Conservation (phyloP, 208 protist genomes). For the Zelonia costaricensis region DNA sequence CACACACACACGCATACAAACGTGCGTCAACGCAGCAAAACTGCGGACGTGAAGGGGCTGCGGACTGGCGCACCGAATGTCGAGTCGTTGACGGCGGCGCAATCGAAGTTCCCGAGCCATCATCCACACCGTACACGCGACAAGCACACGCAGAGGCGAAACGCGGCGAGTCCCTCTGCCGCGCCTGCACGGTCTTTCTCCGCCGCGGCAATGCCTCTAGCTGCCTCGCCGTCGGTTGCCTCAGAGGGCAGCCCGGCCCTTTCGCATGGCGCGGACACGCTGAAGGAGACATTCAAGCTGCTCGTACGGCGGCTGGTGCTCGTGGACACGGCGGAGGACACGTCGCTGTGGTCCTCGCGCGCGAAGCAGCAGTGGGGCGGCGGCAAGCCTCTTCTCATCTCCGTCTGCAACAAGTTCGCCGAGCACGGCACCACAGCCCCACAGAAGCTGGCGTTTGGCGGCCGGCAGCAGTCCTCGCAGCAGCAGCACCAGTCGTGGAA, state of each 20-base stretch:
- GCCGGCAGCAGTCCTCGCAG: constrained; percentile 21
- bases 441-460: constrained; percentile 46
- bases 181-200: no score
- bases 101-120: no score
- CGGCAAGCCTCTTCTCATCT: constrained; percentile 55
- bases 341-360: constrained; percentile 53
- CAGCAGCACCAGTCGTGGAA: constrained; percentile 46
- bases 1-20: no score
- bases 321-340: constrained; percentile 85
- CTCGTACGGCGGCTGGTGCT: constrained; percentile 65
- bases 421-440: constrained; percentile 49
- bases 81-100: no score
- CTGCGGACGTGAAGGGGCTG: no score
- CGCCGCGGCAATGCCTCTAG: no score
- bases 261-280: background rate
- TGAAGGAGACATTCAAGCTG: constrained; percentile 49
- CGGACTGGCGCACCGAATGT: no score
- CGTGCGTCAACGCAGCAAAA: no score
- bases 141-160: no score
- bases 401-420: constrained; percentile 53
- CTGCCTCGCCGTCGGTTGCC: no score
- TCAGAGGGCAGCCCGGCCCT: constrained; percentile 1
- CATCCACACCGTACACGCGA: no score
- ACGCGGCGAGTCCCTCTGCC: no score
- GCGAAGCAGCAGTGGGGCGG: constrained; percentile 76